These are phyloP conservation scores for Tetrahymena thermophila DNA, from an alignment of 73 alveolate genomes.

Conservation along the genomic window DNA sequence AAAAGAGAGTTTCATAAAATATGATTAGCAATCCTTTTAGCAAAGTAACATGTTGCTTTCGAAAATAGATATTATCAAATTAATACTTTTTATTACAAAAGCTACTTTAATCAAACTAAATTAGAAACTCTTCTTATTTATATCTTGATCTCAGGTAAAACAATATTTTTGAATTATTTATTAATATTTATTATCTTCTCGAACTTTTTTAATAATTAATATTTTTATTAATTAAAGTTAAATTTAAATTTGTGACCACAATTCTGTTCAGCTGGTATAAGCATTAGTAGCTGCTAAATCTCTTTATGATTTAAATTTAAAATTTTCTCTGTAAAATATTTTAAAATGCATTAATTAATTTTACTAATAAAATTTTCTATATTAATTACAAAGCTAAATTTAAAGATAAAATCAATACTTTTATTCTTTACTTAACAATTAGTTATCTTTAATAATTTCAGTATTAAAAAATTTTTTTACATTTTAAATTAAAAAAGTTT, in stretches of 20 bases:
- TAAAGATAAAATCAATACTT: too few species aligned
- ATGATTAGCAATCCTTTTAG: not conserved
- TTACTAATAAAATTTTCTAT: too few species aligned
- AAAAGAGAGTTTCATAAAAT: not conserved
- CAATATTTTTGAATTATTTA: too few species aligned
- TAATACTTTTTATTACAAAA: not conserved
- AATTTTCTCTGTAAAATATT: not conserved
- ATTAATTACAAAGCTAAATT: too few species aligned
- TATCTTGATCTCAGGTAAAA: not conserved
- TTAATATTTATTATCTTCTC: not conserved
- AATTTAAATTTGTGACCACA: not conserved
- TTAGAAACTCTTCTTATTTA: not conserved
- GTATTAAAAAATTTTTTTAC: too few species aligned
- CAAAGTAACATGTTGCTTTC: not conserved
- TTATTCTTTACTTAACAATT: too few species aligned
- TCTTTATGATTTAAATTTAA: not conserved
- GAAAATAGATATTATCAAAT: not conserved
- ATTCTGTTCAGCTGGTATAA: not conserved
- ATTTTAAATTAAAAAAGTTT: too few species aligned
- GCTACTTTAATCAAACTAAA: not conserved
- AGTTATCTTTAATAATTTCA: too few species aligned
- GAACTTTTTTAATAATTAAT: too few species aligned
- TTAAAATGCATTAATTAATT: too few species aligned
- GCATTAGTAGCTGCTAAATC: not conserved
- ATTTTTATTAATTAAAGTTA: not conserved